Evolutionary conservation across 2,329 filamentous ascomycete species (phyloP).

Genomic region (Aspergillus sp.): DNA sequence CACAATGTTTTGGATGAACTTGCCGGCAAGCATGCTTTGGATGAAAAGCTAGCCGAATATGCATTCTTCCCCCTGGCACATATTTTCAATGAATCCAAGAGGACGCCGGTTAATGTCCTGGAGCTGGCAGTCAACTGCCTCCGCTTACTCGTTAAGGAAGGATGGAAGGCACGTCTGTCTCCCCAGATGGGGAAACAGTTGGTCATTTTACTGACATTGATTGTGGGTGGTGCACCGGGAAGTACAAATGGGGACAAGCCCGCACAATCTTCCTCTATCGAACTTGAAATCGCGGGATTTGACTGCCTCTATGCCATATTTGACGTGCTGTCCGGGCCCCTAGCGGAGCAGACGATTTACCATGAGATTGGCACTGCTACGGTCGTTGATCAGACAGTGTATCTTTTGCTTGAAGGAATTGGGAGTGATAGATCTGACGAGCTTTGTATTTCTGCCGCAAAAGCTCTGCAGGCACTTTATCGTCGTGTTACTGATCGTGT

Average conservation of each 20-base stretch:
- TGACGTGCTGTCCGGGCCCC: constrained; percentile 52
- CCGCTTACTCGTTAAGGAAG: constrained; percentile 68
- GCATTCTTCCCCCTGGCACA: constrained; percentile 90
- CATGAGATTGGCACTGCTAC: constrained; percentile 64
- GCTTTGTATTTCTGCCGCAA: constrained; percentile 70
- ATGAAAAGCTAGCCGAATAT: constrained; percentile 87
- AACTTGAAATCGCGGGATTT: constrained; percentile 71
- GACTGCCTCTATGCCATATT: constrained; percentile 68
- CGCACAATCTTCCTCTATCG: constrained; percentile 57
- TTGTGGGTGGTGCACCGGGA: constrained; percentile 71
- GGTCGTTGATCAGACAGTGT: constrained; percentile 77
- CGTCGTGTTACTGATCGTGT: constrained; percentile 66
- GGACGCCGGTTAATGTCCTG: constrained; percentile 65
- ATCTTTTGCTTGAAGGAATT: constrained; percentile 74
- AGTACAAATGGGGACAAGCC: constrained; percentile 37
- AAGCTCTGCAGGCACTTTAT: constrained; percentile 63
- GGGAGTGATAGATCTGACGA: constrained; percentile 61
- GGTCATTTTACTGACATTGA: constrained; percentile 77
- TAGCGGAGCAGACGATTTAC: constrained; percentile 45
- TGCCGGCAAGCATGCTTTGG: constrained; percentile 51
- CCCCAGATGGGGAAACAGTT: constrained; percentile 77
- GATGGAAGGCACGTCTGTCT: constrained; percentile 74
- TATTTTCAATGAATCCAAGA: constrained; percentile 73
- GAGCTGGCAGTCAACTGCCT: constrained; percentile 78
- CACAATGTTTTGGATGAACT: constrained; percentile 41